phyloP scores from a whole-genome alignment of 2,329 filamentous ascomycete species.

The Phoma sp. region DNA sequence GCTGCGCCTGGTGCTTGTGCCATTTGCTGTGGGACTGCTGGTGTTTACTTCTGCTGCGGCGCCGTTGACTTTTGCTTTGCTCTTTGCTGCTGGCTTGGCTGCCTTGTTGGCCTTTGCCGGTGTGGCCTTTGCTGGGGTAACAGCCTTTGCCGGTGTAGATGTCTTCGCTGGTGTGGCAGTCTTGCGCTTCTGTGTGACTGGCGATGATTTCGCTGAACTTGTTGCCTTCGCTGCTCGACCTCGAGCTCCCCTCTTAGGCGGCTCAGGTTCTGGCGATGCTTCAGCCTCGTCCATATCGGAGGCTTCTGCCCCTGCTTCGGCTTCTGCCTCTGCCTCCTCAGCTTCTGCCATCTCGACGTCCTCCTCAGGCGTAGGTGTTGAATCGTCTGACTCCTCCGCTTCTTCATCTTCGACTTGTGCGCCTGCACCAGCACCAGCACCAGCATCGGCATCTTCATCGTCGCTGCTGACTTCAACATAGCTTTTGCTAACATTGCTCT shows the following conservation, averaged over 20 bases:
- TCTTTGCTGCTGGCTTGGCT: conserved; percentile 24
- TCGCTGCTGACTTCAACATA: conserved; percentile 56
- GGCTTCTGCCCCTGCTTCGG: conserved; percentile 18
- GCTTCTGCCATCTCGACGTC: conserved; percentile 43
- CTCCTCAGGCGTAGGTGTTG: conserved; percentile 11
- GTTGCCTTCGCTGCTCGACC: conserved; percentile 26
- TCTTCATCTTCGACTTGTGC: conserved; percentile 26
- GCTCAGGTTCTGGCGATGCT: conserved; percentile 22
- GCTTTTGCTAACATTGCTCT: conserved; percentile 50
- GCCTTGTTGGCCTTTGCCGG: conserved; percentile 10
- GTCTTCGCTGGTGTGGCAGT: conserved; percentile 13
- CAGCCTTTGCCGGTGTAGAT: conserved; percentile 8
- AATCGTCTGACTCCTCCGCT: conserved; percentile 22
- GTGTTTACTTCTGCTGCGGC: neutral
- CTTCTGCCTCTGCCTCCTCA: conserved; percentile 16
- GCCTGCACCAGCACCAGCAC: conserved; percentile 31
- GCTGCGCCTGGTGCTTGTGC: conserved; percentile 3
- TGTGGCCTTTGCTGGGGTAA: conserved; percentile 23
- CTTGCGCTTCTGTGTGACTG: conserved; percentile 27
- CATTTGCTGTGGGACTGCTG: neutral
- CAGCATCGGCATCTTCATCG: conserved; percentile 49
- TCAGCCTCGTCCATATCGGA: conserved; percentile 16
- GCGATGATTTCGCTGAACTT: conserved; percentile 25
- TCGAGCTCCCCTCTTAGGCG: conserved; percentile 25
- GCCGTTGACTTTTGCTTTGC: conserved; percentile 22